phyloP scores from a whole-genome alignment of 495 filamentous ascomycete genomes.

The Opeltia flavorubescens region DNA sequence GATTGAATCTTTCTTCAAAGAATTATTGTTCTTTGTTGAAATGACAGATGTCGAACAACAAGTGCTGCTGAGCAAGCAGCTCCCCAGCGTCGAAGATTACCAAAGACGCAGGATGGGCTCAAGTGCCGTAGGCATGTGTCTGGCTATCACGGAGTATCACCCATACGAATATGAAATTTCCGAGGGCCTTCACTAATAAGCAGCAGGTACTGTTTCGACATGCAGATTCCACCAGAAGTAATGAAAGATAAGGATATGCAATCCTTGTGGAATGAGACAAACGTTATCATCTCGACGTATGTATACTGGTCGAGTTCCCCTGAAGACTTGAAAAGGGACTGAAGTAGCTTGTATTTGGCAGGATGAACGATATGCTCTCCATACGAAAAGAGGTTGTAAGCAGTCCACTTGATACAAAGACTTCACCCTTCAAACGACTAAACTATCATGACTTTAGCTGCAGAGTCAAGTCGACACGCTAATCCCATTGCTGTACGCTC shows the following conservation, averaged over 20 bases:
- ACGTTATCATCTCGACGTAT: slow-evolving; percentile 9
- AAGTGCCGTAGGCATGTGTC: slow-evolving; percentile 16
- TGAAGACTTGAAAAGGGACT: neutral
- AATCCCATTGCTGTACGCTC: neutral
- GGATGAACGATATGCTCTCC: slow-evolving; percentile 21
- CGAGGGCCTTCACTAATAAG: slow-evolving; percentile 4
- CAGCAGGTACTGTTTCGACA: neutral
- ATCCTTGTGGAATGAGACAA: slow-evolving; percentile 17
- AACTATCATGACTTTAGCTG: neutral
- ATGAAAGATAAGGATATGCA: slow-evolving; percentile 14
- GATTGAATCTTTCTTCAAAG: slow-evolving; percentile 14
- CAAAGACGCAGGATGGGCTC: slow-evolving; percentile 19
- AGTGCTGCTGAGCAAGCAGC: slow-evolving; percentile 7
- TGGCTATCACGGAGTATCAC: slow-evolving; percentile 20
- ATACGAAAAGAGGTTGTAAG: slow-evolving; percentile 22
- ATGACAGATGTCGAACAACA: slow-evolving; percentile 18
- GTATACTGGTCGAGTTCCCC: neutral
- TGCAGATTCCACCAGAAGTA: slow-evolving; percentile 2
- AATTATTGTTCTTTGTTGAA: slow-evolving; percentile 19
- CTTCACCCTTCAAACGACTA: slow-evolving; percentile 8
- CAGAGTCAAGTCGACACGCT: neutral
- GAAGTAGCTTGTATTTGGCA: no score
- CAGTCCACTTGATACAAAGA: slow-evolving; percentile 7
- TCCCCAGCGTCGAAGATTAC: slow-evolving; percentile 19
- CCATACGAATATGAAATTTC: no score